Conservation (phyloP, 495 filamentous ascomycete genomes). For the Neurospora sp. region DNA sequence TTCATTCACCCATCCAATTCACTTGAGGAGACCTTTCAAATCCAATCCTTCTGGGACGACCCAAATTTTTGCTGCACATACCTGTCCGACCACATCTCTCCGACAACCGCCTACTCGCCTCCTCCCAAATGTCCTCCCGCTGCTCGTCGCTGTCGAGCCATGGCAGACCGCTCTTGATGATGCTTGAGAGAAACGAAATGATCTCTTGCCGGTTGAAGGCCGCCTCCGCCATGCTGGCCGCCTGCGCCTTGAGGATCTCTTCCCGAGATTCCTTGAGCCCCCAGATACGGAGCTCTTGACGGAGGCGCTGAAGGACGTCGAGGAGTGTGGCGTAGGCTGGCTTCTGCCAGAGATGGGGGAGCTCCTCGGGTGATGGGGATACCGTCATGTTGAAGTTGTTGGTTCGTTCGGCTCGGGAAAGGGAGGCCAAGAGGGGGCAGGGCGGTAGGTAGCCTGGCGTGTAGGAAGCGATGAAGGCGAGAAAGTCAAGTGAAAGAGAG, state of each 20-base stretch:
- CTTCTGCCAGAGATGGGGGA: slow-evolving; percentile 37
- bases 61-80: slow-evolving; percentile 7
- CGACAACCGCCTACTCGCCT: slow-evolving; percentile 63
- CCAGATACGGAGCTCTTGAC: slow-evolving; percentile 33
- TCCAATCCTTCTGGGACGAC: background rate
- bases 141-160: slow-evolving; percentile 68
- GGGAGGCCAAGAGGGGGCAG: too few species aligned
- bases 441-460: background rate
- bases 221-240: slow-evolving; percentile 5
- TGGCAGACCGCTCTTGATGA: slow-evolving; percentile 60
- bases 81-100: slow-evolving; percentile 69
- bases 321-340: slow-evolving; percentile 29
- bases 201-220: slow-evolving; percentile 27
- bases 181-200: slow-evolving; percentile 56
- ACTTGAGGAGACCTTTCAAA: background rate
- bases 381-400: slow-evolving; percentile 2
- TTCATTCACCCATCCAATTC: background rate
- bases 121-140: slow-evolving; percentile 67
- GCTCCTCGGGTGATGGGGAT: slow-evolving; percentile 12
- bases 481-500: background rate
- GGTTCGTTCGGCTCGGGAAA: background rate
- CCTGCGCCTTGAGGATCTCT: slow-evolving; percentile 22
- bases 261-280: slow-evolving; percentile 15
- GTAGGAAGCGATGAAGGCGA: background rate
- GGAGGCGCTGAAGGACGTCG: slow-evolving; percentile 25